phyloP scores from a whole-genome alignment of 2,329 filamentous ascomycete species.

The Hypoxylon sp. region DNA sequence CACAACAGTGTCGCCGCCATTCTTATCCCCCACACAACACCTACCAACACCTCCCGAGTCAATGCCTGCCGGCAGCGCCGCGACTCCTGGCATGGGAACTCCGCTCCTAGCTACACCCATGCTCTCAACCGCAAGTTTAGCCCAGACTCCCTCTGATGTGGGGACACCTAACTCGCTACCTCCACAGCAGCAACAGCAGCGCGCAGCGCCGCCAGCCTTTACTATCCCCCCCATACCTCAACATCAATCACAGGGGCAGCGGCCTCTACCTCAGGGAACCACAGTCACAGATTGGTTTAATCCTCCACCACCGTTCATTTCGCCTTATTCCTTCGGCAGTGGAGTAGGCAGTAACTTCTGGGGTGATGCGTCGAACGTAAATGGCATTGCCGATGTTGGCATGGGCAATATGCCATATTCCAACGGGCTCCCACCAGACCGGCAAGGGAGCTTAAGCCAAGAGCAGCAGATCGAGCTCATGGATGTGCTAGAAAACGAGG shows the following conservation, averaged over 20 bases:
- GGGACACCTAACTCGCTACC: slow-evolving; percentile 42
- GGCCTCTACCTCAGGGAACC: slow-evolving; percentile 61
- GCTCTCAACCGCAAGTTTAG: slow-evolving; percentile 46
- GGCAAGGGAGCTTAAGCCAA: slow-evolving; percentile 79
- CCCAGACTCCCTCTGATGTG: slow-evolving; percentile 47
- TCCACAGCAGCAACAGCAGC: slow-evolving; percentile 43
- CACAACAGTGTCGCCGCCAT: slow-evolving; percentile 50
- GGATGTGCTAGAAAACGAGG: slow-evolving; percentile 81
- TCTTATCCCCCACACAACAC: slow-evolving; percentile 50
- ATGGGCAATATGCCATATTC: slow-evolving; percentile 47
- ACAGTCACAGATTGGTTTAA: slow-evolving; percentile 67
- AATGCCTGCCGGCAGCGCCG: slow-evolving; percentile 44
- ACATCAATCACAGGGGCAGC: slow-evolving; percentile 56
- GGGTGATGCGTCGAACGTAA: slow-evolving; percentile 47
- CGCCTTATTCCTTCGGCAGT: slow-evolving; percentile 60
- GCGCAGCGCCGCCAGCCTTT: slow-evolving; percentile 55
- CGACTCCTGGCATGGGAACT: slow-evolving; percentile 49
- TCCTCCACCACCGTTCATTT: slow-evolving; percentile 67
- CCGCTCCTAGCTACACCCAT: slow-evolving; percentile 48
- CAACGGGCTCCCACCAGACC: slow-evolving; percentile 60
- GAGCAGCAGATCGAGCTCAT: slow-evolving; percentile 88
- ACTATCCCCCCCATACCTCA: slow-evolving; percentile 60
- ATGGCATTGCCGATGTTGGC: slow-evolving; percentile 49
- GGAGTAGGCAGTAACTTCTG: slow-evolving; percentile 55
- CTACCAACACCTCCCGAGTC: slow-evolving; percentile 52